Evolutionary conservation across 2,329 filamentous ascomycete genomes (phyloP).

Genomic region (Colletotrichum lini): DNA sequence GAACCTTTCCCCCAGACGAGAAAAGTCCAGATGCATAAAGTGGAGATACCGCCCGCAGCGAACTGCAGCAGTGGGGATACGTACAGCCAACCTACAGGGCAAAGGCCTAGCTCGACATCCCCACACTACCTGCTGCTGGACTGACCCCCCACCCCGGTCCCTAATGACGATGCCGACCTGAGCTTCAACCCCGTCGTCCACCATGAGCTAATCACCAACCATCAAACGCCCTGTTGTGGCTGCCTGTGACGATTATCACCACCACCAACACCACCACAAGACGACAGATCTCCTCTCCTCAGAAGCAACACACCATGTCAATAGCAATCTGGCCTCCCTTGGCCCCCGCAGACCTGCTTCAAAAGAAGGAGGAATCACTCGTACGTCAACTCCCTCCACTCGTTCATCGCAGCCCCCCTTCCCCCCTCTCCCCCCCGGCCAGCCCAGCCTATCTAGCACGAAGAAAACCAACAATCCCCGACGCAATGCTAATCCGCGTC

Average conservation of each 20-base stretch:
- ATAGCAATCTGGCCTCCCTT: conserved; percentile 72
- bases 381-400: conserved; percentile 53
- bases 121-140: neutral
- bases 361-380: conserved; percentile 64
- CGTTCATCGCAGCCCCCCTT: neutral
- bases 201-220: conserved; percentile 24
- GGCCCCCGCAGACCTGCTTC: conserved; percentile 64
- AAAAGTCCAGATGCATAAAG: conserved; percentile 14
- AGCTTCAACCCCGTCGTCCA: conserved; percentile 27
- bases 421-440: neutral
- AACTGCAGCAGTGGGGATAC: neutral
- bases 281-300: neutral
- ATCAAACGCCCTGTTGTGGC: conserved; percentile 26
- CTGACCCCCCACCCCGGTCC: neutral
- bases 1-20: neutral
- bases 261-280: neutral
- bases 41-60: neutral
- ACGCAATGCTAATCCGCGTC: conserved; percentile 49
- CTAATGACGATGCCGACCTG: conserved; percentile 20
- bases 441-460: neutral
- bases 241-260: conserved; percentile 14
- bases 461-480: neutral
- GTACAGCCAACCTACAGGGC: neutral
- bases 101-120: too few relatives aligned
- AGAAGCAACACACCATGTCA: conserved; percentile 60